Evolutionary conservation across 2,329 filamentous ascomycete species (phyloP), one percentile per base, ranked within the genome.

Genomic region (Alternaria brassicae): DNA sequence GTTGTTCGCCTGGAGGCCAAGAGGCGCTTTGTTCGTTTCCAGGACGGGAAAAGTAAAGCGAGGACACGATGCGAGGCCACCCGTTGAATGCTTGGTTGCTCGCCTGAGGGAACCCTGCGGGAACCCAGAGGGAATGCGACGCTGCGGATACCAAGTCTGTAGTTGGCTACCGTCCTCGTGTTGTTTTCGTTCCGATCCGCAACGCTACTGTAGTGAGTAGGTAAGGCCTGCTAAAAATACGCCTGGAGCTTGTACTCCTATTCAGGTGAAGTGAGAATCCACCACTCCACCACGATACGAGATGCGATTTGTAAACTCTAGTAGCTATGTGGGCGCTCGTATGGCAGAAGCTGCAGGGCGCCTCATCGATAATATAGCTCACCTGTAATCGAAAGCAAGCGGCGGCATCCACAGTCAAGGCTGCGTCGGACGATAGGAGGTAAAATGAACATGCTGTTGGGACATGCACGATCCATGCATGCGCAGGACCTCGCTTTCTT

Each of bases 151-250:
- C 51, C 51, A 53, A 53, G 40, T 23, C 28, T 39, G 41, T 42
- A 34, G 39, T 45, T 53, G 51, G 51, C 51, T 34, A 53, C 19
- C 27, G 30, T 15, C 21, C 30, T 36, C 30, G 19, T 48, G 30
- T 36, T 12, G 25, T 34, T 40, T 15, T 56, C 27, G 44, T 56
- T 50, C 44, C 53, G 53, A 56, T 56, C 53, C 53, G 53, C 36
- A 40, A 44, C 44, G 19, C 53, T 49, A n/a, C n/a, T n/a, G n/a
- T n/a, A n/a, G n/a, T n/a, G n/a, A 49, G 19, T 27, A 15, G 23
- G 32, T 15, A 19, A 40, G 48, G 19, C 15, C 3, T 23, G 34
- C 32, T 51, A 39, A 51, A 51, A 51, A 47, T 47, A 47, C 44
- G 44, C 44, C 28, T 12, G 0, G n/a, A 47, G 42, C 42, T 47